Percentiles rank a stretch among this genome's conserved stretches.
Evolutionary conservation across 257 asterid species (phyloP).

Genomic region (Ajuga chamaepitys): DNA sequence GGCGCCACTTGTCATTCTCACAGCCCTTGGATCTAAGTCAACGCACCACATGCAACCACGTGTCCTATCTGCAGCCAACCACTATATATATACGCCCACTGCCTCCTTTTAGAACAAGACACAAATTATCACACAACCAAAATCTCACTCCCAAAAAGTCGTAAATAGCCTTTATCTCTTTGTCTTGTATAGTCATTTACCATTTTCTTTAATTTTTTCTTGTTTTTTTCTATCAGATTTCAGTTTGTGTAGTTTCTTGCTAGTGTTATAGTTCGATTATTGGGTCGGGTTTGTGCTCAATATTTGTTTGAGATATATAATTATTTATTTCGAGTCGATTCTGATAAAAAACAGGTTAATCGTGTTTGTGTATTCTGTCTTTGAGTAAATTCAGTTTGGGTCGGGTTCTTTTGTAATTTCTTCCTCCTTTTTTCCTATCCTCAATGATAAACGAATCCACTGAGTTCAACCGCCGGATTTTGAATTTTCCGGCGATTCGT

Average conservation of each 20-base stretch:
- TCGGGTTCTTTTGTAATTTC: too few relatives aligned
- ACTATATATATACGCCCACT: constrained; percentile 10
- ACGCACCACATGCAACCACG: constrained; percentile 23
- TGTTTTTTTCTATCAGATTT: too few relatives aligned
- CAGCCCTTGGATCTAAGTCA: background rate
- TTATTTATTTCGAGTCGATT: too few relatives aligned
- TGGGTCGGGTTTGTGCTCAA: too few relatives aligned
- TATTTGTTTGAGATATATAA: too few relatives aligned
- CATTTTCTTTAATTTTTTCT: too few relatives aligned
- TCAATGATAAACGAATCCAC: constrained; percentile 45
- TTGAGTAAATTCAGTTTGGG: too few relatives aligned
- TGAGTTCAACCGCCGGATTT: constrained; percentile 66
- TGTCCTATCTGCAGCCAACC: constrained; percentile 14
- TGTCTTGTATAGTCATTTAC: constrained; percentile 5
- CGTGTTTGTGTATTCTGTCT: too few relatives aligned
- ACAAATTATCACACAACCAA: background rate
- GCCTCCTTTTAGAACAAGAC: background rate
- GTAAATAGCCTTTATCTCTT: background rate
- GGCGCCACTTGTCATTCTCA: constrained; percentile 11
- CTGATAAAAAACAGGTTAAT: too few relatives aligned
- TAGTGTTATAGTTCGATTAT: too few relatives aligned
- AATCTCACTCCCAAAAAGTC: background rate
- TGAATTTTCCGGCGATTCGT: constrained; percentile 77
- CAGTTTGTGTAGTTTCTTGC: constrained; percentile 6
- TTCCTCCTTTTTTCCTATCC: background rate